Base-by-base conservation (phyloP, 179 eudicot species). In the Drosera spatulata region DNA sequence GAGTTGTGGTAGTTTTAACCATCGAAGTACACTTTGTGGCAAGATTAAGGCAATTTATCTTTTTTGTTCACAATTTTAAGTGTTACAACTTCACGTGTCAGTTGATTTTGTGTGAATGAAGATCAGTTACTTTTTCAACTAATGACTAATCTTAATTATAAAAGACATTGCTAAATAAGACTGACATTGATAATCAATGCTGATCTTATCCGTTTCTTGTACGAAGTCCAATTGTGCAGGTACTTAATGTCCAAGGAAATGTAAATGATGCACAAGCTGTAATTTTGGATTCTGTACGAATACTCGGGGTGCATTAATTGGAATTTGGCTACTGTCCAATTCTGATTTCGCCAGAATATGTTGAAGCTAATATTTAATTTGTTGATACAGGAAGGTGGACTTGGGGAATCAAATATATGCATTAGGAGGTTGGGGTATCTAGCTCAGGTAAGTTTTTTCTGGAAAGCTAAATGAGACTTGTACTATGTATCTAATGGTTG, bases 391-490 rank as follows among this genome's bases (percentile, higher is more conserved):
- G 88, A 87, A 65, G 85, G 79, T 50, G 96, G 97, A 44, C 95
- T 65, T 61, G 94, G 95, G 53, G 95, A 89, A 75, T 79, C 97
- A 53, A 56, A 59, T 47, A 55, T 71, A 73, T 89, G 90, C 81
- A 69, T 86, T 61, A 79, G 86, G 81, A 93, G 86, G 73, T 69
- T 85, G 66, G 86, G 82, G 56, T 77, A 84, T 75, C 85, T 93
- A 49, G 85, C 95, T n/a, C 87, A 89, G 97, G 99, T 22, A 22
- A 22, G 33, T 22, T 22, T 22, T 22, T 22, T 22, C 33, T 22
- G 33, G 33, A 22, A 22, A 22, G 33, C 33, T 22, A 22, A 22
- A 22, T 22, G 33, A 22, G 33, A 22, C 33, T 22, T 22, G 33
- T 22, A 40, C 3, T 53, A 48, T 53, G 43, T 42, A 37, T 12